These are phyloP conservation scores for Camellia japonica DNA, from an alignment of 148 eudicot genomes.

Conservation along the genomic window DNA sequence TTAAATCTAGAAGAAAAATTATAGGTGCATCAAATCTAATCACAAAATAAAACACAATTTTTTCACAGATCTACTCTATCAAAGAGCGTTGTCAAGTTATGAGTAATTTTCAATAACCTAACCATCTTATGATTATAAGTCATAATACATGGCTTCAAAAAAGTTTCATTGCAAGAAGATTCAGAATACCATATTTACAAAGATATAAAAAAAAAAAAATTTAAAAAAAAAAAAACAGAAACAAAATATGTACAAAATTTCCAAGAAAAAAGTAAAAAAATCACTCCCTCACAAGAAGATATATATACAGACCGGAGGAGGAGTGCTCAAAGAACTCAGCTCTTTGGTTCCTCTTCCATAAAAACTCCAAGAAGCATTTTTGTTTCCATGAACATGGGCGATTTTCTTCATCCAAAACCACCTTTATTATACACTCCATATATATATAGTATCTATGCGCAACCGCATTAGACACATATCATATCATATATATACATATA, in stretches of 20 bases:
- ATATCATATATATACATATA: neutral
- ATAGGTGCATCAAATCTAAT: too few relatives aligned
- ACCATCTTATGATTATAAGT: neutral
- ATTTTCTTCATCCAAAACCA: neutral
- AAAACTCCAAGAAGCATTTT: slow-evolving; percentile 10
- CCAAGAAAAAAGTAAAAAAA: neutral
- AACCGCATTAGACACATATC: neutral
- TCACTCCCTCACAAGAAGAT: neutral
- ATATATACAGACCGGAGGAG: neutral
- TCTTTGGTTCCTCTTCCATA: neutral
- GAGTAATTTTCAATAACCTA: too few relatives aligned
- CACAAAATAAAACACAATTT: too few relatives aligned
- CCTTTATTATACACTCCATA: neutral
- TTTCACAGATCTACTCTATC: too few relatives aligned
- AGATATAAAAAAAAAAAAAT: neutral
- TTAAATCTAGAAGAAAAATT: too few relatives aligned
- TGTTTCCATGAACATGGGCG: neutral
- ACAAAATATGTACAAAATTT: neutral
- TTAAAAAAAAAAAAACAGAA: neutral
- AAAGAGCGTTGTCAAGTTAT: too few relatives aligned
- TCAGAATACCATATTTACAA: slow-evolving; percentile 17
- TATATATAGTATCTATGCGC: neutral
- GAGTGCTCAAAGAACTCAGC: neutral
- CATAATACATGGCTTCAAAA: slow-evolving; percentile 3
- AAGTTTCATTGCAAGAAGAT: slow-evolving; percentile 18